phyloP scores from a whole-genome alignment of 1,284 basidiomycete genomes.

The Phaffia rhodozyma region DNA sequence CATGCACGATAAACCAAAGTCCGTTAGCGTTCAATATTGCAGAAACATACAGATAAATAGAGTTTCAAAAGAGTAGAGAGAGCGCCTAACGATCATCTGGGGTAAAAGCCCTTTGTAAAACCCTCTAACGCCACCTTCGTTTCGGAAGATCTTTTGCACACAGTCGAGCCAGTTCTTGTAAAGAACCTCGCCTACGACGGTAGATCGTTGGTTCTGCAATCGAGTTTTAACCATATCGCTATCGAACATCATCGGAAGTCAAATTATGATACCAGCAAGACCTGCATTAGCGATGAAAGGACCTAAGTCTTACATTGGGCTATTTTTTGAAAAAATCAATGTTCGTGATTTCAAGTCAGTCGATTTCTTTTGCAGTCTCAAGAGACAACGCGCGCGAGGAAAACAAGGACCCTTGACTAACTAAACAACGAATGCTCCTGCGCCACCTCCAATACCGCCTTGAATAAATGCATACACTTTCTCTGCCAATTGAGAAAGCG shows the following conservation, averaged over 20 bases:
- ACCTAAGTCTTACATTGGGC: conserved; percentile 5
- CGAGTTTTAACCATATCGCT: conserved; percentile 51
- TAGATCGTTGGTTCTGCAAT: conserved; percentile 95
- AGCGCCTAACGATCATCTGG: conserved; percentile 64
- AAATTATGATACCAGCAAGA: background rate
- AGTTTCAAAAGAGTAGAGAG: background rate
- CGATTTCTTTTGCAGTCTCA: background rate
- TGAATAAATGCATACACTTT: conserved; percentile 66
- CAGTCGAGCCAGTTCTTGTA: conserved; percentile 94
- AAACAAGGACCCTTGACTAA: background rate
- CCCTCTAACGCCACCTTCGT: conserved; percentile 79
- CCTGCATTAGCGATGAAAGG: no score
- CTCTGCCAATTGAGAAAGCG: background rate
- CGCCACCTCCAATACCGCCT: conserved; percentile 74
- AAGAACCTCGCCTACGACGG: conserved; percentile 82
- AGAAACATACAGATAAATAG: background rate
- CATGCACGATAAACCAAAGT: background rate
- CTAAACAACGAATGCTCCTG: conserved; percentile 50
- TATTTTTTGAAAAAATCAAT: background rate
- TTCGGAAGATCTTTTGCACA: conserved; percentile 81
- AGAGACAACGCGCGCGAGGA: conserved; percentile 4
- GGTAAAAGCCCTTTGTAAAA: conserved; percentile 95
- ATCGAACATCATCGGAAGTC: conserved; percentile 15
- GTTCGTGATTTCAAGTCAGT: background rate
- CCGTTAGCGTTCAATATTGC: background rate